A percentile compares a stretch with the other conserved stretches of the same genome.
These are phyloP conservation scores for Physocladia obscura DNA, from an alignment of 192 early-diverging fungal species.

Conservation along the genomic window DNA sequence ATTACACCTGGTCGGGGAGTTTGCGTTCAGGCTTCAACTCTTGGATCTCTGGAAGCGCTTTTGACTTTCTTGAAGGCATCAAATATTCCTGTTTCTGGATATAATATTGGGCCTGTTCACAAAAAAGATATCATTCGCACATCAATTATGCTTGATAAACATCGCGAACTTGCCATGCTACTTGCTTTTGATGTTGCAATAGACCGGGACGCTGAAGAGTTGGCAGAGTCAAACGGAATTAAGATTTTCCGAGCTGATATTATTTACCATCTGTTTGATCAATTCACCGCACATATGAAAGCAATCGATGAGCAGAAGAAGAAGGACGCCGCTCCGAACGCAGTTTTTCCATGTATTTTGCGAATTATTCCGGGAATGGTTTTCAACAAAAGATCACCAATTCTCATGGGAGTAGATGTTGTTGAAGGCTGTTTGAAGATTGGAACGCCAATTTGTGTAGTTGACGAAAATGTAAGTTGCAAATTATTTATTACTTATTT, in stretches of 20 bases:
- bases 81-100: slow-evolving; percentile 95
- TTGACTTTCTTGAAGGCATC: slow-evolving; percentile 83
- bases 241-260: slow-evolving; percentile 95
- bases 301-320: slow-evolving; percentile 81
- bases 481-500: background rate
- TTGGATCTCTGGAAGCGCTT: slow-evolving; percentile 96
- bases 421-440: slow-evolving; percentile 81
- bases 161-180: slow-evolving; percentile 69
- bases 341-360: slow-evolving; percentile 95
- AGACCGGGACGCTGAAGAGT: slow-evolving; percentile 81
- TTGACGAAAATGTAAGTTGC: slow-evolving; percentile 55
- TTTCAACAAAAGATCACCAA: slow-evolving; percentile 94
- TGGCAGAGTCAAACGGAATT: slow-evolving; percentile 89
- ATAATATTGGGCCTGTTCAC: slow-evolving; percentile 97
- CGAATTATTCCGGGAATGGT: slow-evolving; percentile 84
- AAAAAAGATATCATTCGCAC: slow-evolving; percentile 94
- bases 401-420: slow-evolving; percentile 95
- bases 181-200: slow-evolving; percentile 57
- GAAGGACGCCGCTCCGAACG: slow-evolving; percentile 80
- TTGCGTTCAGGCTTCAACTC: slow-evolving; percentile 96
- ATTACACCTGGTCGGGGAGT: slow-evolving; percentile 88
- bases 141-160: slow-evolving; percentile 88
- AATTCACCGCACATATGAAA: slow-evolving; percentile 79
- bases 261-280: slow-evolving; percentile 98
- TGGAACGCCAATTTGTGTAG: slow-evolving; percentile 91